Evolutionary conservation across 2,329 filamentous ascomycete species (phyloP).

Genomic region (Colletotrichum sp.): DNA sequence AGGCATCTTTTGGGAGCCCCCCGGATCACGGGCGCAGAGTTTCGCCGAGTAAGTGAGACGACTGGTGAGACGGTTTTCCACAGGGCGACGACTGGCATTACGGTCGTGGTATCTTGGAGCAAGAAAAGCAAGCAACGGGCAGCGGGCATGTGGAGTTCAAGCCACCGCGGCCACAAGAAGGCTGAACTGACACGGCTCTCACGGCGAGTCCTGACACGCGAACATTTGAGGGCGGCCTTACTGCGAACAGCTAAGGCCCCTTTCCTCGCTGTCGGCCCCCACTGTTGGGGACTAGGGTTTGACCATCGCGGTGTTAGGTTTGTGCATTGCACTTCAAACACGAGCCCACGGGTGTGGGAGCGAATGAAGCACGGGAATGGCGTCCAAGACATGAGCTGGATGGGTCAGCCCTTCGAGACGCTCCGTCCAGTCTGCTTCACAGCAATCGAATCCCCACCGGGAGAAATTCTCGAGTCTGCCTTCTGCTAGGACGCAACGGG

Average conservation of each 20-base stretch:
- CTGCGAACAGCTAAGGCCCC: not conserved
- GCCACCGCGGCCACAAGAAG: not conserved
- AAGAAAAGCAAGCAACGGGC: not conserved
- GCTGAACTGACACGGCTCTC: not conserved
- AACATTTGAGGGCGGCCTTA: not conserved
- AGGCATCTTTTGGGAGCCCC: not conserved
- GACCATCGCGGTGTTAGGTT: not conserved
- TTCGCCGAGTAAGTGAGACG: not conserved
- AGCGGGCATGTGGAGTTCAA: not conserved
- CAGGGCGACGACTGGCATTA: constrained; percentile 11
- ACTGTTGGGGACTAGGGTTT: not conserved
- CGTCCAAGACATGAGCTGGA: constrained; percentile 12
- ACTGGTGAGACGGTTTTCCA: not conserved
- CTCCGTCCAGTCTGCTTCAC: constrained; percentile 16
- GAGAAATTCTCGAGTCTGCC: not conserved
- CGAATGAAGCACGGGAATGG: not conserved
- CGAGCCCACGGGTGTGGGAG: not conserved
- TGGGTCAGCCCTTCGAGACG: not conserved
- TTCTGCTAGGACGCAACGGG: constrained; percentile 17
- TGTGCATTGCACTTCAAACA: not conserved
- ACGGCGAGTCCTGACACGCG: not conserved
- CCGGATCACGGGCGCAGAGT: not conserved
- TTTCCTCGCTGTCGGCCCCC: not conserved
- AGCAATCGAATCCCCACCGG: not conserved
- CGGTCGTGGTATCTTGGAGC: not conserved